Evolutionary conservation across 192 early-diverging fungal genomes (phyloP), one percentile per base, ranked within the genome.

Genomic region (Chytriomyces hyalinus): DNA sequence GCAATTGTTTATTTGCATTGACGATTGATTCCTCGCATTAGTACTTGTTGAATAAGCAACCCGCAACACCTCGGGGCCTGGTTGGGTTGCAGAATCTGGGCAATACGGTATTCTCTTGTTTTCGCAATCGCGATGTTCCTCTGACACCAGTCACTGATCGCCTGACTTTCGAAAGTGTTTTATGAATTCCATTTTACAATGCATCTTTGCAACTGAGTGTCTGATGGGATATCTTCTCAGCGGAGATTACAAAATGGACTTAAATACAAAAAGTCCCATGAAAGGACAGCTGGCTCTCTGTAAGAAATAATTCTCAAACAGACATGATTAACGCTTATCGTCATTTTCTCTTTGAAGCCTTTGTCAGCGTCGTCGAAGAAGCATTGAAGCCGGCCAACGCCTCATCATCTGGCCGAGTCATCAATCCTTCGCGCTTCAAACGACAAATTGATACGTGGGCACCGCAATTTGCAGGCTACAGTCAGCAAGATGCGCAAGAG

Each of bases 341-440:
- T 20, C 53, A 57, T 57, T 62, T 26, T 22, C 11, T 4, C 63
- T 11, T 22, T 13, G 26, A 15, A 65, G 63, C 63, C 20, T 65
- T 65, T 36, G 28, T 36, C 17, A 65, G 63, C 5, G 63, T 65
- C 17, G n/a, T 65, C 15, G 63, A 65, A 17, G 63, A 65, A 17
- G 63, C 63, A 13, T 28, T 65, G 11, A 65, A 65, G 26, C 63
- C 63, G 17, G 26, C 10, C 44, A 80, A 20, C 10, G 36, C 57
- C 49, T 1, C 60, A 20, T 15, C 72, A n/a, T 63, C 57, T 17
- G 15, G 9, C 17, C 36, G 67, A 22, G 53, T 89, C n/a, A 70
- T 95, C 6, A 92, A 91, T 13, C 95, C 97, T 2, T 85, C 85
- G 0, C 80, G 82, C 13, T 93, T 98, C 80, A 90, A 95, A 50